Evolutionary conservation across 225 moss, liverwort and hornwort species (phyloP), one percentile per base, ranked within the genome.

Genomic region (Takakia lepidozioides): DNA sequence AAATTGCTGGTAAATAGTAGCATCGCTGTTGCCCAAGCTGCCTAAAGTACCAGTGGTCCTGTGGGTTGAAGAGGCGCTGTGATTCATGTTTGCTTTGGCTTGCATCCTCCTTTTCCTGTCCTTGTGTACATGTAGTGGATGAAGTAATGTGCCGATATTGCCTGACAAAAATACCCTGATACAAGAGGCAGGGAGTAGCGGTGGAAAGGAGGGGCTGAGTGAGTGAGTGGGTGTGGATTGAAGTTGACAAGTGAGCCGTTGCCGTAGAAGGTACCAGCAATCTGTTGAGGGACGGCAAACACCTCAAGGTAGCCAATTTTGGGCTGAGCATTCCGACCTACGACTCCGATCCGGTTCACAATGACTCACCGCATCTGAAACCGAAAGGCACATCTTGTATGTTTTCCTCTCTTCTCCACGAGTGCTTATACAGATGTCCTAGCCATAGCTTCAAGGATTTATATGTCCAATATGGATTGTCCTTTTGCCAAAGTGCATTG

Each of bases 301-400:
- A 82, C 60, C 63, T 92, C 56, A 92, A 92, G 67, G 87, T 92
- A 40, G 87, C 79, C 19, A 63, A 92, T 63, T 87, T 92, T 59
- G 85, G 87, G 14, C 57, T 87, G 26, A 85, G 87, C 47, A 74
- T 82, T 51, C 65, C 83, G 14, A 70, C 80, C 39, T 57, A 56
- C 4, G 69, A 60, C 3, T 64, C 65, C 28, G 59, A 73, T 46
- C 28, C 46, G n/a, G 64, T 63, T n/a, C 37, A 69, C 54, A 69
- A 54, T 21, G 82, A 72, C 26, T 67, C 76, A 41, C 45, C 51
- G 24, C 65, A 64, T 27, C 21, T 58, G 18, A 83, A 59, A 34
- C 51, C 57, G 25, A 68, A 73, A 56, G 80, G 90, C 61, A 57
- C 74, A 59, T 86, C 76, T 57, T 86, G 85, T 78, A 50, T 63